phyloP scores from a whole-genome alignment of 257 asterid species.

The Solanum habrochaites region DNA sequence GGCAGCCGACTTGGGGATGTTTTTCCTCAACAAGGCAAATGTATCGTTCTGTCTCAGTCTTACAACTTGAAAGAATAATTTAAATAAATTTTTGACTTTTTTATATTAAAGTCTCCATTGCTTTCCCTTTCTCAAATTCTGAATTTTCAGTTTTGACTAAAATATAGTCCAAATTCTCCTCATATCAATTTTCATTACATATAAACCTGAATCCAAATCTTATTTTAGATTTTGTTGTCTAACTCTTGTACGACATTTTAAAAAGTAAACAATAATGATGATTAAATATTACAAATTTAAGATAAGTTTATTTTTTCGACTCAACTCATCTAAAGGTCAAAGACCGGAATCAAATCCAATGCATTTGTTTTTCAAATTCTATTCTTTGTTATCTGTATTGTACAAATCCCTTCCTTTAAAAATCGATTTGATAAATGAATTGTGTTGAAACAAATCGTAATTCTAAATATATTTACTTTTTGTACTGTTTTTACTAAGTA shows the following conservation, averaged over 20 bases:
- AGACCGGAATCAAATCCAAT: not conserved
- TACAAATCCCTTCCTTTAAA: not conserved
- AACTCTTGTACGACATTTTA: not conserved
- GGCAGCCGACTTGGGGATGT: not conserved
- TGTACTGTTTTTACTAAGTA: accelerated
- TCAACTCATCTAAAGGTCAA: not conserved
- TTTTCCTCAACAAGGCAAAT: not conserved
- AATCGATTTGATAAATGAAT: not conserved
- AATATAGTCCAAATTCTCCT: not conserved
- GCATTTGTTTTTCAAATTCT: not conserved
- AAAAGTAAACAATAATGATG: not conserved
- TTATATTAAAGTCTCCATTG: not conserved
- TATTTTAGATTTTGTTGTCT: not conserved
- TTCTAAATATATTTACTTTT: no score
- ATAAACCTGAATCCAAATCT: not conserved
- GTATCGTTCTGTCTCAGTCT: not conserved
- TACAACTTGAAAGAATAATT: not conserved
- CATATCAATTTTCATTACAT: not conserved
- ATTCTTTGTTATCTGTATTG: not conserved
- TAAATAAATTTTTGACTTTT: not conserved
- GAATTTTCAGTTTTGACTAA: not conserved
- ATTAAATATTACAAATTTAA: not conserved
- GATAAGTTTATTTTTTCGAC: not conserved
- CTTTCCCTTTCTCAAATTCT: not conserved
- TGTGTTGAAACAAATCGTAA: no score